Percentiles rank a stretch among this genome's conserved stretches.
phyloP scores from a whole-genome alignment of 108 stramenopile genomes.

The Fragilariopsis cylindrus region DNA sequence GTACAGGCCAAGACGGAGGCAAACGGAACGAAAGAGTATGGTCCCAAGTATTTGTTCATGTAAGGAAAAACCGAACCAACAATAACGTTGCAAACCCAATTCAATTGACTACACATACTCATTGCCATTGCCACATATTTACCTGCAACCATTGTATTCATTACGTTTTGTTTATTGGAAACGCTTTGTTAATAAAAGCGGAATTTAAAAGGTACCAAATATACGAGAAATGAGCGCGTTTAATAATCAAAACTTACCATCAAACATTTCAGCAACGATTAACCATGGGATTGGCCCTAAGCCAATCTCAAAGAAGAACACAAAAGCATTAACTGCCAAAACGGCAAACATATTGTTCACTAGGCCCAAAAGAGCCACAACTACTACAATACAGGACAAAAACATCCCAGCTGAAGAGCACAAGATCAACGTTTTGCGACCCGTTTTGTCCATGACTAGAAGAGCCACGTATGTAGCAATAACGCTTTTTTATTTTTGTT shows the following conservation, averaged over 20 bases:
- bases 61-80: conserved; percentile 91
- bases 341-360: conserved; percentile 67
- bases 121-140: conserved; percentile 92
- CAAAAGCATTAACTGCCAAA: conserved; percentile 83
- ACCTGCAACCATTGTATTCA: conserved; percentile 69
- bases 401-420: conserved; percentile 88
- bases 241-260: background rate
- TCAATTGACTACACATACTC: conserved; percentile 76
- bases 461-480: conserved; percentile 92
- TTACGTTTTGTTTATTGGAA: too few species aligned
- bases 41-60: conserved; percentile 68
- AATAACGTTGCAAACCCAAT: conserved; percentile 94
- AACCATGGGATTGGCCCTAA: conserved; percentile 96
- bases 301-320: conserved; percentile 95
- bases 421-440: conserved; percentile 86
- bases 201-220: too few species aligned
- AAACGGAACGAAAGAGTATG: conserved; percentile 85
- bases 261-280: conserved; percentile 81
- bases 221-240: too few species aligned
- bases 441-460: conserved; percentile 88
- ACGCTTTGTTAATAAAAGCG: too few species aligned
- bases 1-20: conserved; percentile 63
- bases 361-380: conserved; percentile 58
- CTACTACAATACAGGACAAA: conserved; percentile 63
- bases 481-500: conserved; percentile 48